phyloP scores from a whole-genome alignment of 192 early-diverging fungal species.

The Backusella westeae region DNA sequence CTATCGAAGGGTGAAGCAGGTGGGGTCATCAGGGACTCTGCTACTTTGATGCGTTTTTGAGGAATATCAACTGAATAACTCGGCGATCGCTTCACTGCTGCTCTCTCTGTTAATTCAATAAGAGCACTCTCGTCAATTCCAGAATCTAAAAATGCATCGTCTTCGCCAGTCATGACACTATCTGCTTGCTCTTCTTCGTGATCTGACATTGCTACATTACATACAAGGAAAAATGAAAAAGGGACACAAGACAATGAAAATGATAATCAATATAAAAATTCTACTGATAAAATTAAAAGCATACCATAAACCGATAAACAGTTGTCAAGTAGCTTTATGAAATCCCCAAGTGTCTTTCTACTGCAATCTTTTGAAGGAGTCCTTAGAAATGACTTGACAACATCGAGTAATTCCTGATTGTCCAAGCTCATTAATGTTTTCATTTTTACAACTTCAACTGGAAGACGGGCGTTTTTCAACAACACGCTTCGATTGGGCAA shows the following conservation, averaged over 20 bases:
- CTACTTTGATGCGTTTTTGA: not conserved
- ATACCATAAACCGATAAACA: not conserved
- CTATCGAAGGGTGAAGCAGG: not conserved
- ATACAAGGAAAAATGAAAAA: not conserved
- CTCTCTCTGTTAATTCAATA: not conserved
- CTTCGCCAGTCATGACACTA: not conserved
- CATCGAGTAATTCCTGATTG: not conserved
- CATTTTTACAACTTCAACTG: slow-evolving; percentile 11
- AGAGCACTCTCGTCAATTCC: not conserved
- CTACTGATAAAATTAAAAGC: not conserved
- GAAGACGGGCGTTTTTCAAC: not conserved
- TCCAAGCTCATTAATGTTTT: not conserved
- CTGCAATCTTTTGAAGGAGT: not conserved
- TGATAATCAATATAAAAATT: not conserved
- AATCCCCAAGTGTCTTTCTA: slow-evolving; percentile 1
- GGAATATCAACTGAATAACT: not conserved
- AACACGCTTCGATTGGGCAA: not conserved
- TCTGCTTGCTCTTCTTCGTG: not conserved
- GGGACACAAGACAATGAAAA: not conserved
- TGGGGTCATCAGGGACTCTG: not conserved
- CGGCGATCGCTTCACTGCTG: not conserved
- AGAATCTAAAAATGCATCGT: not conserved
- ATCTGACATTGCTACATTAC: not conserved
- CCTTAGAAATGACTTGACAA: not conserved
- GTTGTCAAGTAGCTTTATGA: not conserved